Conservation (phyloP, 2,329 filamentous ascomycete species). For the Dactylellina haptotyla region DNA sequence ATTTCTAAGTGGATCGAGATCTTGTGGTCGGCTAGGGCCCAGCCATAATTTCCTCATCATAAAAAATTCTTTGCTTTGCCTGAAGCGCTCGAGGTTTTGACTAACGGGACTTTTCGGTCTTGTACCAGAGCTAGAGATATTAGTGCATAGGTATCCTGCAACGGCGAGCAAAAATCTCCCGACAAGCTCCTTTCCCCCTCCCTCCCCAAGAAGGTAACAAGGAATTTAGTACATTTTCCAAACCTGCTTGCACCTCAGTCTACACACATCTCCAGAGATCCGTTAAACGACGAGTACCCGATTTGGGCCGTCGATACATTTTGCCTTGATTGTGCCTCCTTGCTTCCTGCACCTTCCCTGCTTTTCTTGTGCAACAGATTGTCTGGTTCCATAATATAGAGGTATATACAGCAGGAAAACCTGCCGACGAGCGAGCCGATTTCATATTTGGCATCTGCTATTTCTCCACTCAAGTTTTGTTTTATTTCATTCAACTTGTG, state of each 20-base stretch:
- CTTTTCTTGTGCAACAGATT: slow-evolving; percentile 15
- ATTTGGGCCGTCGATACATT: slow-evolving; percentile 11
- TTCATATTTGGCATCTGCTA: background rate
- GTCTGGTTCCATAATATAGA: too few species aligned
- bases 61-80: slow-evolving; percentile 23
- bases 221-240: background rate
- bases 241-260: slow-evolving; percentile 8
- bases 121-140: background rate
- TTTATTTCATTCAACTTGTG: too few species aligned
- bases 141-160: slow-evolving; percentile 4
- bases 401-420: too few species aligned
- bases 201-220: background rate
- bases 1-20: slow-evolving; percentile 38
- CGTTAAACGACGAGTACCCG: background rate
- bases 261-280: background rate
- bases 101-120: background rate
- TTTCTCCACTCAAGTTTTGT: background rate
- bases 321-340: slow-evolving; percentile 28
- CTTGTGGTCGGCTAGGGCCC: slow-evolving; percentile 32
- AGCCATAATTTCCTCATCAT: slow-evolving; percentile 39
- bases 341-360: slow-evolving; percentile 36
- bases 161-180: slow-evolving; percentile 33
- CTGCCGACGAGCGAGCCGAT: too few species aligned
- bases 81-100: slow-evolving; percentile 11
- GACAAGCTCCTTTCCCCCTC: background rate